These are phyloP conservation scores for Podila epicladia DNA, from an alignment of 192 early-diverging fungal species.

Conservation along the genomic window DNA sequence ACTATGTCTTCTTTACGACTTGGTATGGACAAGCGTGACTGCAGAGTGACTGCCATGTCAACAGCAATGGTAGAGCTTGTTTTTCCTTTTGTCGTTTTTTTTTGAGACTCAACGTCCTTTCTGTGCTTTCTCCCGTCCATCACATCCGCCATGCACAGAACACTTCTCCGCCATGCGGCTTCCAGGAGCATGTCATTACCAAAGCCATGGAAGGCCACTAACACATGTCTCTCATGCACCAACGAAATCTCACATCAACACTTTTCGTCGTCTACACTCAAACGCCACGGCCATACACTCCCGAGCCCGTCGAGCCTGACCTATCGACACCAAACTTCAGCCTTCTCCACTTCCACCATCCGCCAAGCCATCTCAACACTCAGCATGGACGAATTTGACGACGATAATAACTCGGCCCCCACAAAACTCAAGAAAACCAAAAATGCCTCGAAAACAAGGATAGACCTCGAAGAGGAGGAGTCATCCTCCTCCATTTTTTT, in stretches of 20 bases:
- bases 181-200: background rate
- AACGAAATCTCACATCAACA: background rate
- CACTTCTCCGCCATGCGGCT: constrained; percentile 1
- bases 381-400: constrained; percentile 15
- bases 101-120: background rate
- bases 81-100: background rate
- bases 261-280: background rate
- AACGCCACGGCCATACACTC: background rate
- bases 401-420: background rate
- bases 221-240: background rate
- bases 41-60: too few species aligned
- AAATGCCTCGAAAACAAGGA: background rate
- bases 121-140: background rate
- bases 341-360: constrained; percentile 20
- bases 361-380: constrained; percentile 4
- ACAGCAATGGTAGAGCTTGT: background rate
- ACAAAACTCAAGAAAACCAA: background rate
- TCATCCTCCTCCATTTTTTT: background rate
- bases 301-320: background rate
- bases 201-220: background rate
- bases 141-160: background rate
- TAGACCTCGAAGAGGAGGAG: background rate
- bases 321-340: background rate
- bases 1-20: too few species aligned
- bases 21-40: too few species aligned